Evolutionary conservation across 768 basidiomycete genomes (phyloP), one percentile per base, ranked within the genome.

Genomic region (Dendrothele bispora): DNA sequence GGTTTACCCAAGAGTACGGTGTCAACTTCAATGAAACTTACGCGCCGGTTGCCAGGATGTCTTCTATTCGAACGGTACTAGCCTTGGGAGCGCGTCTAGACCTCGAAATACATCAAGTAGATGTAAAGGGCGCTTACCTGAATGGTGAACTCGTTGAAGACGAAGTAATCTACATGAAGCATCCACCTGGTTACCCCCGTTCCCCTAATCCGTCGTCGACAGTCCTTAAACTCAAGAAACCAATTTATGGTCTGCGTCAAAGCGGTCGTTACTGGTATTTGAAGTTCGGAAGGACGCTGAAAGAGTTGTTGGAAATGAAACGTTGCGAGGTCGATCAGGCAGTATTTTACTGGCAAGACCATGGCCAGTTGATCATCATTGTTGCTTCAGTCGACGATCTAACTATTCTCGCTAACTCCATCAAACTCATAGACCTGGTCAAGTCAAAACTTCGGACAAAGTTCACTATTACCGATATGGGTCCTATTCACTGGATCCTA

Each of bases 361-460:
- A n/a, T n/a, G n/a, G 27, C 0, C 39, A 50, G 0, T 22, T 26
- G 0, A 57, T 60, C 0, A 63, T 43, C 0, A 49, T 69, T 5
- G 53, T 75, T 11, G 42, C 66, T 0, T 57, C 55, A 0, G 59
- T 72, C 2, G 64, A 72, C 39, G 67, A 75, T 5, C 63, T 74
- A 38, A 68, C 70, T 42, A 60, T 66, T 37, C 39, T 66, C 0
- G 43, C 50, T 1, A 58, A 57, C 4, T 53, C 59, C 0, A 49
- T 42, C 38, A 50, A 54, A 14, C 37, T 24, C 26, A 37, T 18
- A 0, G 56, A 46, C 1, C 48, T 51, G 20, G 32, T 49, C 1
- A n/a, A 32, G 10, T 62, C 68, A 52, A 66, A 67, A 49, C 54
- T 74, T 7, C 27, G 50, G 1, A 34, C 22, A 2, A 27, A 52